A percentile compares a stretch with the other conserved stretches of the same genome.
These are phyloP conservation scores for Melaleuca quinquenervia DNA, from an alignment of 345 rosid species.

Conservation along the genomic window DNA sequence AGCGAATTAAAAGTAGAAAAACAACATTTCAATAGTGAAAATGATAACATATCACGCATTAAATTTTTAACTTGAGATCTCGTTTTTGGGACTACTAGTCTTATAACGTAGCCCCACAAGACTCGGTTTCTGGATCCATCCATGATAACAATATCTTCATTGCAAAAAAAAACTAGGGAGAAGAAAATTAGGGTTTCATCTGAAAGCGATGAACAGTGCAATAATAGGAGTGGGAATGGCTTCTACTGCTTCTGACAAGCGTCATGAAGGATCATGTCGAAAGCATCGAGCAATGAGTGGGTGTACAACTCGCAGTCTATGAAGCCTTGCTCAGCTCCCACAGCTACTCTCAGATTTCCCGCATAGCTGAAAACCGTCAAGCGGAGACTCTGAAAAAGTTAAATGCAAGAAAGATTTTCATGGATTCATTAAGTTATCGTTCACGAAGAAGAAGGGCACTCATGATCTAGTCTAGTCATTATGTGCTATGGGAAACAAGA, in stretches of 20 bases:
- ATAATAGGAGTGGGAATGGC: too few relatives aligned
- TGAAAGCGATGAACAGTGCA: too few relatives aligned
- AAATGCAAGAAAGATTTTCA: neutral
- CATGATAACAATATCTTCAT: too few relatives aligned
- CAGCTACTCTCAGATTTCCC: conserved; percentile 18
- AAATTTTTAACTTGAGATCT: neutral
- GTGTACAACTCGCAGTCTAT: conserved; percentile 7
- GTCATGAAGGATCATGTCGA: too few relatives aligned
- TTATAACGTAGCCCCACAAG: too few relatives aligned
- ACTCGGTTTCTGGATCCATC: too few relatives aligned
- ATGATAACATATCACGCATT: neutral
- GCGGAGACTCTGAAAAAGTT: conserved; percentile 13
- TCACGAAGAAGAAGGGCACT: neutral
- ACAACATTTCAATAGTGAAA: neutral
- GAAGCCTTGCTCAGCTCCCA: conserved; percentile 22
- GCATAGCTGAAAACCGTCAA: conserved; percentile 18
- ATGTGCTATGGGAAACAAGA: neutral
- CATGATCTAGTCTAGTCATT: neutral
- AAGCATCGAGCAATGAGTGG: neutral
- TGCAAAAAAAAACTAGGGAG: too few relatives aligned
- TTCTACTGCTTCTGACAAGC: too few relatives aligned
- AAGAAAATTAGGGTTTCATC: too few relatives aligned
- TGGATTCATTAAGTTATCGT: neutral
- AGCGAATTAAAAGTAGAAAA: neutral
- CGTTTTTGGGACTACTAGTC: neutral